Percentiles rank a stretch among this genome's conserved stretches.
These are phyloP conservation scores for Talaromyces proteolyticus DNA, from an alignment of 495 filamentous ascomycete genomes.

Conservation along the genomic window DNA sequence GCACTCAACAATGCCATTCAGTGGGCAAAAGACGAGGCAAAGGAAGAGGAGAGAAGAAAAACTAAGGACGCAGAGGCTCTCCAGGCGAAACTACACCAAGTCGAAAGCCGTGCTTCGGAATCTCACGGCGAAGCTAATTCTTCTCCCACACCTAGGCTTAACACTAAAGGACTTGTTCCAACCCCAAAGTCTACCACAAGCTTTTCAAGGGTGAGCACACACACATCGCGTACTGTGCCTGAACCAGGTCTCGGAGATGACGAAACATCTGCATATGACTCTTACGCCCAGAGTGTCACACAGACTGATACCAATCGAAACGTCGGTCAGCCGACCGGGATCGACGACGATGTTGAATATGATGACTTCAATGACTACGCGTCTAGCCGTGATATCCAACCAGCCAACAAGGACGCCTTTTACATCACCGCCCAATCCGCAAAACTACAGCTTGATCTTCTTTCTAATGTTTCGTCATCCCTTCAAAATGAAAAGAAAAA, in stretches of 20 bases:
- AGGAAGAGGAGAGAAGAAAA: slow-evolving; percentile 73
- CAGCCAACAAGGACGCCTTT: slow-evolving; percentile 80
- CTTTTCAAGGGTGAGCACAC: slow-evolving; percentile 33
- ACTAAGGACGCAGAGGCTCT: slow-evolving; percentile 69
- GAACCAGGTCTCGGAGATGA: slow-evolving; percentile 50
- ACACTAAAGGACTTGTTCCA: slow-evolving; percentile 30
- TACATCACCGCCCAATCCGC: slow-evolving; percentile 94
- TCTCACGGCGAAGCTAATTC: slow-evolving; percentile 24
- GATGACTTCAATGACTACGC: slow-evolving; percentile 80
- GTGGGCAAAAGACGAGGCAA: slow-evolving; percentile 95
- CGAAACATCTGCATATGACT: slow-evolving; percentile 46
- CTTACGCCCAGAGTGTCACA: slow-evolving; percentile 51
- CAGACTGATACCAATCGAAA: slow-evolving; percentile 42
- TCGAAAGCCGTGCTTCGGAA: slow-evolving; percentile 30
- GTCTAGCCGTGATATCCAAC: slow-evolving; percentile 68
- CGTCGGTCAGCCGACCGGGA: slow-evolving; percentile 37
- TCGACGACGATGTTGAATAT: slow-evolving; percentile 61
- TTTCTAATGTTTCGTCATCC: slow-evolving; percentile 77
- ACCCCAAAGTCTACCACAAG: slow-evolving; percentile 29
- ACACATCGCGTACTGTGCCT: slow-evolving; percentile 46
- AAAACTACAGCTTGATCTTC: slow-evolving; percentile 82
- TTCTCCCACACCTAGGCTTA: slow-evolving; percentile 23
- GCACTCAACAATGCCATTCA: slow-evolving; percentile 98
- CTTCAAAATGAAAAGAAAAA: slow-evolving; percentile 65
- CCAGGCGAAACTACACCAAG: slow-evolving; percentile 63